A percentile compares a stretch with the other conserved stretches of the same genome.
Evolutionary conservation across 2,329 filamentous ascomycete species (phyloP).

Genomic region (Ophiostoma fasciatum): DNA sequence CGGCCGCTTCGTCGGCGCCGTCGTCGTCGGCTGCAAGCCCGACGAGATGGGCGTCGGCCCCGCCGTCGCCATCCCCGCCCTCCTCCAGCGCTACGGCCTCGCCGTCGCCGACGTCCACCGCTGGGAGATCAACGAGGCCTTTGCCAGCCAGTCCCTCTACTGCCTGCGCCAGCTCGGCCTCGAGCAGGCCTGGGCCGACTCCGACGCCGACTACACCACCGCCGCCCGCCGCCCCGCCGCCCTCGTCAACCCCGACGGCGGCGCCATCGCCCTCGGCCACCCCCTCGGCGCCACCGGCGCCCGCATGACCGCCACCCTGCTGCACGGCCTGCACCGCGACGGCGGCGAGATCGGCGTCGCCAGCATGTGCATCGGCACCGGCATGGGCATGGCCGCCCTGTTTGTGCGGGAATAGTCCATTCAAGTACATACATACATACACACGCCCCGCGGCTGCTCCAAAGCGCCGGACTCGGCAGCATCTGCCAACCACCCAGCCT

Average conservation of each 20-base stretch:
- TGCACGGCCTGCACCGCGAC: conserved; percentile 50
- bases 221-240: conserved; percentile 19
- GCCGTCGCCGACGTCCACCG: conserved; percentile 55
- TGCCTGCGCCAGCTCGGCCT: conserved; percentile 58
- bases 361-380: conserved; percentile 78
- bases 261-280: conserved; percentile 87
- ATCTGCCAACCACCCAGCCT: too few relatives aligned
- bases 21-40: conserved; percentile 63
- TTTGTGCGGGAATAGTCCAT: conserved; percentile 20
- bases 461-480: too few relatives aligned
- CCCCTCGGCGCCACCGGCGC: conserved; percentile 81
- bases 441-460: too few relatives aligned
- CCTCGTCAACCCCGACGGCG: conserved; percentile 80
- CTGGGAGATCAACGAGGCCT: conserved; percentile 90
- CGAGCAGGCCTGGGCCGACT: conserved; percentile 41
- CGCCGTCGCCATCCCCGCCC: conserved; percentile 68
- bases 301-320: conserved; percentile 59
- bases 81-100: conserved; percentile 57
- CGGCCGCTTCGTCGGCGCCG: conserved; percentile 67
- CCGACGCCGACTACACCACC: conserved; percentile 1
- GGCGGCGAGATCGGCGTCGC: conserved; percentile 69
- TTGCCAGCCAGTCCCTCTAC: conserved; percentile 52
- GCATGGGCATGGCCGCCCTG: conserved; percentile 49
- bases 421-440: too few relatives aligned
- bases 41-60: conserved; percentile 94